Base-by-base conservation (phyloP, 1,284 basidiomycete species). In the Mycosarcoma mackinlayi region DNA sequence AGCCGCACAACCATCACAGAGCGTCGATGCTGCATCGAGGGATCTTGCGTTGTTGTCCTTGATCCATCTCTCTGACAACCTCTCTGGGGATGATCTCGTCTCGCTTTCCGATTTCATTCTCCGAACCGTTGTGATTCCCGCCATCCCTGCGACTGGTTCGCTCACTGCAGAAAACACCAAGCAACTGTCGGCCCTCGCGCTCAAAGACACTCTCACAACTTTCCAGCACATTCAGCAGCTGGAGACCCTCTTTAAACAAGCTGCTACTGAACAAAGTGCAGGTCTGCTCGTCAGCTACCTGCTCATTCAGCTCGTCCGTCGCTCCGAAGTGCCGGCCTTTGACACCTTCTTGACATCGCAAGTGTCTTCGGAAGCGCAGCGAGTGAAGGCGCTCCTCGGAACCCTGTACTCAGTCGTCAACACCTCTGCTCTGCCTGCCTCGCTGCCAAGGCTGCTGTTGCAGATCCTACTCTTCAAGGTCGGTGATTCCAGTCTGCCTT, bases 401-500 rank as follows among this genome's bases (percentile, higher is more conserved):
- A 47, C 35, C 13, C 49, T 73, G 21, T 75, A 75, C 53, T 54
- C 57, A n/a, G 27, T 59, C 27, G 48, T 64, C 59, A 75, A 67
- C 48, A 52, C 62, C 25, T 48, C 47, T 14, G 57, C 57, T 24
- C 45, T 57, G 9, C 57, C 44, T 1, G 42, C 54, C 1, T 25
- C 52, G 14, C 39, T 71, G 30, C 35, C 64, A 21, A 64, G 55
- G 1, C 37, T 62, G 18, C 63, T 79, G 19, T 49, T 65, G 31
- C 51, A 48, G 24, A 47, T 46, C 21, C 83, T 96, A 0, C 91
- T 97, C 77, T 84, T 86, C 40, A 87, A 86, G 53, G 84, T 94
- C 4, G 87, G 87, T 51, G 88, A 90, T 19, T 89, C 90, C 52
- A 86, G 89, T 0, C 84, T 97, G n/a, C 85, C 89, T 1, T 94